phyloP scores from a whole-genome alignment of 768 basidiomycete genomes.

The Auricularia heimuer region DNA sequence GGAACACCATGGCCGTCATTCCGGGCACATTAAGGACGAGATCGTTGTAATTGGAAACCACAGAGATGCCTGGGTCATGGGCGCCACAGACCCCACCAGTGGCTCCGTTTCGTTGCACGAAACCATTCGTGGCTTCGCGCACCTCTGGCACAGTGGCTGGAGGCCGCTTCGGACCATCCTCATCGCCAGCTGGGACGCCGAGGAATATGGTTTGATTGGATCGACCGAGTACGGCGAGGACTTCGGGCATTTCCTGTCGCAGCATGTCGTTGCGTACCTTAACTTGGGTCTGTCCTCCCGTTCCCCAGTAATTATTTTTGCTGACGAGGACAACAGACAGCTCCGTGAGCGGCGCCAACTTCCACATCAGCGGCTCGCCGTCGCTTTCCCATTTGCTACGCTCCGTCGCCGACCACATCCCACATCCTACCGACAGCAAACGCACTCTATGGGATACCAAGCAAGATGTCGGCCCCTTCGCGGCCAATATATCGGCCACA shows the following conservation, averaged over 20 bases:
- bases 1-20: conserved; percentile 79
- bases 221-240: conserved; percentile 94
- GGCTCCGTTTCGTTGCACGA: conserved; percentile 76
- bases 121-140: conserved; percentile 64
- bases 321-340: conserved; percentile 33
- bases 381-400: conserved; percentile 72
- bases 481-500: conserved; percentile 5
- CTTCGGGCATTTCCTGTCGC: conserved; percentile 68
- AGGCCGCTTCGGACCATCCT: conserved; percentile 70
- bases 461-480: conserved; percentile 46
- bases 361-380: conserved; percentile 55
- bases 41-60: conserved; percentile 83
- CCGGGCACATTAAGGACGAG: conserved; percentile 76
- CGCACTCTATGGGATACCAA: conserved; percentile 75
- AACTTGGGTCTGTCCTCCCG: conserved; percentile 37
- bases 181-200: conserved; percentile 68
- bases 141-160: conserved; percentile 64
- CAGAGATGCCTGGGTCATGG: conserved; percentile 75
- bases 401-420: conserved; percentile 54
- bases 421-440: conserved; percentile 57
- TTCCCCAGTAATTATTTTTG: conserved; percentile 4
- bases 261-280: conserved; percentile 77
- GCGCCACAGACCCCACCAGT: conserved; percentile 69
- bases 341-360: conserved; percentile 54
- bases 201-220: conserved; percentile 68